phyloP scores from a whole-genome alignment of 768 basidiomycete species.

The Psilocybe azurescens region DNA sequence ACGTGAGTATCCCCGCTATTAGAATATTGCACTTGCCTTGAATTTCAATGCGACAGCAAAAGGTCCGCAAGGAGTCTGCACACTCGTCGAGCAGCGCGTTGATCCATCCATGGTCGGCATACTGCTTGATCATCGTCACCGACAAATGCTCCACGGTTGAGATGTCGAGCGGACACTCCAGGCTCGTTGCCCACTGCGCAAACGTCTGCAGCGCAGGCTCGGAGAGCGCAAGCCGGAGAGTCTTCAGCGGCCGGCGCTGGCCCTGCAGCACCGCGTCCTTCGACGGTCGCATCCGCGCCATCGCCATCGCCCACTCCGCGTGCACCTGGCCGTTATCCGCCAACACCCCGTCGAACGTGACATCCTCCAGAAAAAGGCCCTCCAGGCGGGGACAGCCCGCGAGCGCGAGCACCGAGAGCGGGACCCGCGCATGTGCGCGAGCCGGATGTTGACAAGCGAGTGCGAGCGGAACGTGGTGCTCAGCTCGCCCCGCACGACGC shows the following conservation, averaged over 20 bases:
- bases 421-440: neutral
- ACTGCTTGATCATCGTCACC: neutral
- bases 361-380: neutral
- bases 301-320: neutral
- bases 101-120: neutral
- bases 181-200: neutral
- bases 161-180: neutral
- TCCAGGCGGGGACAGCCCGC: neutral
- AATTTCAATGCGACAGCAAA: neutral
- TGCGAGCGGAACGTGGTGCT: neutral
- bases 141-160: neutral
- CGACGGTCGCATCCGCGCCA: neutral
- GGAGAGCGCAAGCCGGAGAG: neutral
- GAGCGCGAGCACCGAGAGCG: neutral
- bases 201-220: neutral
- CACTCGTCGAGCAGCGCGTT: neutral
- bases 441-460: neutral
- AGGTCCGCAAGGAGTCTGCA: neutral
- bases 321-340: neutral
- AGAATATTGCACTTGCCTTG: neutral
- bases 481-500: neutral
- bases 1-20: too few relatives aligned
- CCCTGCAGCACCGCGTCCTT: neutral
- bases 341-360: neutral
- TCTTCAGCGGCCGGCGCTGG: neutral